Evolutionary conservation across 192 early-diverging fungal genomes (phyloP).

Genomic region (Helicostylum pulchrum): DNA sequence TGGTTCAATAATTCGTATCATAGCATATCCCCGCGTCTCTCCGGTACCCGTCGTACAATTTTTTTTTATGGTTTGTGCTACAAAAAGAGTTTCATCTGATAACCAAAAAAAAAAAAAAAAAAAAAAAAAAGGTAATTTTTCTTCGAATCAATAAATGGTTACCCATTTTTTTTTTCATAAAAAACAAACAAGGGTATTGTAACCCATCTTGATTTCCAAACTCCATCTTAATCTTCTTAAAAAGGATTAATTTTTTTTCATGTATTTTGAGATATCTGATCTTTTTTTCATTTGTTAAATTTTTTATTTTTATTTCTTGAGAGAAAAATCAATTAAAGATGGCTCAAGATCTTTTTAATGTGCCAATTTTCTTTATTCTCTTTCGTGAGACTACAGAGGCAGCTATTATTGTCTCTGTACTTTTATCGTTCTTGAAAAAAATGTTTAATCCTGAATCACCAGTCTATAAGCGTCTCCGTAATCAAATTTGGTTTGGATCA

Average conservation of each 20-base stretch:
- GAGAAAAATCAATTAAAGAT: conserved; percentile 3
- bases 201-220: not conserved
- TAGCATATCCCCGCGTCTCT: too few relatives aligned
- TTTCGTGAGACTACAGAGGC: conserved; percentile 86
- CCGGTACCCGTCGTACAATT: not conserved
- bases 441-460: conserved; percentile 52
- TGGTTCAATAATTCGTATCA: too few relatives aligned
- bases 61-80: not conserved
- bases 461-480: conserved; percentile 52
- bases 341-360: conserved; percentile 54
- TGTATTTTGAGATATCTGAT: conserved; percentile 5
- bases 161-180: too few relatives aligned
- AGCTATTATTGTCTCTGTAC: conserved; percentile 80
- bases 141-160: too few relatives aligned
- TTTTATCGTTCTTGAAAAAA: conserved; percentile 76
- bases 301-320: not conserved
- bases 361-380: conserved; percentile 73
- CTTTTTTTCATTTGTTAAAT: not conserved
- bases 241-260: conserved; percentile 9
- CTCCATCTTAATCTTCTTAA: conserved; percentile 2
- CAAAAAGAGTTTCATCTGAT: conserved; percentile 10
- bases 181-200: too few relatives aligned
- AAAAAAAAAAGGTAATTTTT: too few relatives aligned
- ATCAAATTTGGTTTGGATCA: conserved; percentile 80
- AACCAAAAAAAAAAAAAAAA: not conserved